Base-by-base conservation (phyloP, 2,329 filamentous ascomycete genomes). In the Aspergillus pseudoglaucus region DNA sequence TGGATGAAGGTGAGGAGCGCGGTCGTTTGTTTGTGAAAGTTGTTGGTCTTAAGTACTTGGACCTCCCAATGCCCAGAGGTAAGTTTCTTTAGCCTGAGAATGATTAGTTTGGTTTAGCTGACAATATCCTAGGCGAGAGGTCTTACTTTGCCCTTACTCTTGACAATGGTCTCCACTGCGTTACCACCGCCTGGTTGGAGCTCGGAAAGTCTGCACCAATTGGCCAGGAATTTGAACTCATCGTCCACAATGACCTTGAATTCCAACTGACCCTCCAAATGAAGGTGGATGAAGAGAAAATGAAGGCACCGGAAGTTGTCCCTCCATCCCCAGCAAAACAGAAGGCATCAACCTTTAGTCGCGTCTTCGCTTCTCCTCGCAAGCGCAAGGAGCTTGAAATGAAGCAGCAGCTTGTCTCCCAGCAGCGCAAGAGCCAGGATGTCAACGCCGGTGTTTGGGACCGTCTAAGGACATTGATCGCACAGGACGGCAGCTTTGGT, bases 111-210 rank as follows among this genome's bases (percentile, higher is more conserved):
- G 37, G 17, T 6, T 12, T 22, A 15, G 37, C 37, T 39, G 37
- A 39, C 15, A 20, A 18, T 3, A 5, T 40, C 43, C 6, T 55
- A 93, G 88, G 87, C 61, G 90, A 97, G 70, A 84, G 88, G 47
- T 88, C 88, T 2, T 93, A 88, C 80, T 98, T 98, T 73, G 90
- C 91, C 59, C 79, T 98, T 9, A 98, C 93, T 0, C 79, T 98
- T n/a, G 93, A 98, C 69, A 98, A 98, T 55, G 93, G 93, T 22
- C 82, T 98, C 1, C 93, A 98, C 67, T 98, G 93, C 61, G 93
- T 98, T 14, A 98, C 93, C 0, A 98, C 93, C 3, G 85, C 90
- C 0, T 96, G 90, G 88, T 77, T 97, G 7, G 93, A 98, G 67
- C 77, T 98, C 50, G 90, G 89, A 17, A 87, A 87, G 58, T 91